Base-by-base conservation (phyloP, 768 basidiomycete genomes). In the Phaffia tasmanica region DNA sequence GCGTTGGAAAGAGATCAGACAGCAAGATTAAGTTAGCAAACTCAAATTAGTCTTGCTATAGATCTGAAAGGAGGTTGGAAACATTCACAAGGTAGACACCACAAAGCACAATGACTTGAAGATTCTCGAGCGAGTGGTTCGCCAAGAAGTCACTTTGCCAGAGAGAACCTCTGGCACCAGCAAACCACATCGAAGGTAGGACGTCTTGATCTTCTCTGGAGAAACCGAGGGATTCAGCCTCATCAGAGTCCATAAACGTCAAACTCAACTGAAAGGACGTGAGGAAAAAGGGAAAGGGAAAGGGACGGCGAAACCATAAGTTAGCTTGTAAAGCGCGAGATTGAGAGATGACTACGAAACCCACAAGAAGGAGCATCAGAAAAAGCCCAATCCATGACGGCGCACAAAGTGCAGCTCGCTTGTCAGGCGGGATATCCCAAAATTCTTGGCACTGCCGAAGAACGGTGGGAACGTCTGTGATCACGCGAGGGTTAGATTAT, bases 81-180 rank as follows among this genome's bases (percentile, higher is more conserved):
- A 15, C n/a, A 69, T 72, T 32, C 25, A 76, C 76, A 70, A 77
- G 69, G 62, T 75, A 75, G 1, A 76, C 71, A 23, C 74, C 72
- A 21, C 74, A 57, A 15, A 77, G 62, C 2, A 76, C 69, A 25
- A 76, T 68, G 53, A 69, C 71, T 60, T 77, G 77, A n/a, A 76
- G 55, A 16, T 70, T 63, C 63, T 76, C 77, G 42, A 73, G 72
- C 1, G 73, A 72, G 65, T 75, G 76, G 4, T 68, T 64, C 0
- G 74, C 74, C 32, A 75, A 64, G 47, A 77, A 76, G 60, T 77
- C 77, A 27, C 73, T 70, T 50, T 72, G 74, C 74, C 75, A 77
- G 58, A 77, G 63, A 2, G 72, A 69, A 23, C 62, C 67, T 57
- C 67, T 15, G 2, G 55, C 29, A 3, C 42, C 67, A 2, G 72